phyloP scores from a whole-genome alignment of 768 basidiomycete genomes.

The Suillus sp. region DNA sequence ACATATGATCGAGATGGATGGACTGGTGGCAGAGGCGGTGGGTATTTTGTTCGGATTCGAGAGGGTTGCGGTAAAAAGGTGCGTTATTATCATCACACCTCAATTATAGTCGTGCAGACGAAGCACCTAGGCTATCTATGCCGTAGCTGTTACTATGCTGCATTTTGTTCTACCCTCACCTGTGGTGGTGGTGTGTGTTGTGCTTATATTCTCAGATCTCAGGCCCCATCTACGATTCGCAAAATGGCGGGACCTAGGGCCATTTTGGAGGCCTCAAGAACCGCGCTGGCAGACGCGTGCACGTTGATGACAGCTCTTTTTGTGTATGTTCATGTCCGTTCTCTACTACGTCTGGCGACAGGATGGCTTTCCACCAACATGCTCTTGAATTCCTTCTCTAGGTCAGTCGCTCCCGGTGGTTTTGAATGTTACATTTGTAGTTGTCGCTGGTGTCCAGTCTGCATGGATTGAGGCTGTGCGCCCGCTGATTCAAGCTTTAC shows the following conservation, averaged over 20 bases:
- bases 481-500: neutral
- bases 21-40: neutral
- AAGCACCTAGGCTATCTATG: neutral
- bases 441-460: neutral
- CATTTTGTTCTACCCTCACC: neutral
- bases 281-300: no score
- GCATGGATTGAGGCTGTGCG: neutral
- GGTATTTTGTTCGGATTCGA: neutral
- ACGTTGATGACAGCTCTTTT: neutral
- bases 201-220: neutral
- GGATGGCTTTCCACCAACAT: neutral
- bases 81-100: neutral
- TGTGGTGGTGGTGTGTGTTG: no score
- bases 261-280: neutral
- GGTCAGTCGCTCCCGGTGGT: neutral
- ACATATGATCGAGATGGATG: no score
- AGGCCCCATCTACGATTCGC: neutral
- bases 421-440: neutral
- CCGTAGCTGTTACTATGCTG: neutral
- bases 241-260: neutral
- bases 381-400: neutral
- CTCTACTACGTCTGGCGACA: neutral
- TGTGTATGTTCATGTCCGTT: neutral
- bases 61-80: neutral
- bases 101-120: neutral